Evolutionary conservation across 1,284 basidiomycete genomes (phyloP), one percentile per base, ranked within the genome.

Genomic region (Baeospora myosura): DNA sequence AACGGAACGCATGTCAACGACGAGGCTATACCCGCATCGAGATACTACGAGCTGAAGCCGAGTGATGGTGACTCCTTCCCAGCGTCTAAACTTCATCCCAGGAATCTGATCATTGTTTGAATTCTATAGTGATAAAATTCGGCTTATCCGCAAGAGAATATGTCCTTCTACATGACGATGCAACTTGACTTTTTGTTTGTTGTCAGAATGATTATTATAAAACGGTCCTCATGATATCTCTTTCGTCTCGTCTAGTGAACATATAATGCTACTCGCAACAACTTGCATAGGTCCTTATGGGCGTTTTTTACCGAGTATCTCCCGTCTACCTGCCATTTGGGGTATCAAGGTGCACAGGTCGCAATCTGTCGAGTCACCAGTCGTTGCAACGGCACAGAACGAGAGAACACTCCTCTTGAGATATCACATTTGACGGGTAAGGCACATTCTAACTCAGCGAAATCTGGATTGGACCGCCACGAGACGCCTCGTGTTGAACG

Each of bases 1-100:
- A 99, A 99, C 56, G 85, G 89, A 2, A 97, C 93, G 0, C 73
- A 78, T 45, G 94, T 99, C 38, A 98, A 98, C 56, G 88, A 83
- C 44, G 75, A 84, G 53, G 68, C 76, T 43, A 84, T 98, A 40
- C 95, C 95, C 0, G 69, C 78, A 2, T 84, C 91, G 11, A 71
- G 95, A 43, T 98, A 88, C 63, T 98, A 89, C 57, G 96, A 98
- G 63, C 68, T 99, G 30, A 81, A 81, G 58, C 71, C 77, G 24
- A 81, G 81, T 26, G 95, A 99, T 62, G 86, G 93, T 94, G 48
- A 50, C 84, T 18, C 4, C 35, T 40, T 32, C 31, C 38, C 32
- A 34, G 38, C 5, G 28, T 23, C 22, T 48, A 29, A 18, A 34
- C 12, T 17, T 40, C 35, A 24, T n/a, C n/a, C n/a, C n/a, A n/a